These are phyloP conservation scores for Colletotrichum musae DNA, from an alignment of 2,329 filamentous ascomycete genomes.

Conservation along the genomic window DNA sequence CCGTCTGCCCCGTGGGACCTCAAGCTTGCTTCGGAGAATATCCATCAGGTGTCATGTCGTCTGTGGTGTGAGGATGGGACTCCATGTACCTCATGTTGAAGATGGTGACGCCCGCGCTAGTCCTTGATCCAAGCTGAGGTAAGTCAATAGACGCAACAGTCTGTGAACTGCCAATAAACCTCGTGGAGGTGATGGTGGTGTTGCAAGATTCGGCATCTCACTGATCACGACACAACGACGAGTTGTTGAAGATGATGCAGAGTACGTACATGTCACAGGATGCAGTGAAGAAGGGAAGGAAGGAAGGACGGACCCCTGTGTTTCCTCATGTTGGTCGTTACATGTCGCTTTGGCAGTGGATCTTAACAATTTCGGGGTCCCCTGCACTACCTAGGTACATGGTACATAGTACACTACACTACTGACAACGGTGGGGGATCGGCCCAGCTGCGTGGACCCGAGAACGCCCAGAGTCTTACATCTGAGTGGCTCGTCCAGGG, in stretches of 20 bases:
- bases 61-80: not conserved
- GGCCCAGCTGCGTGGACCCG: slow-evolving; percentile 5
- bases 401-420: too few relatives aligned
- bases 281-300: slow-evolving; percentile 4
- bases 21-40: slow-evolving; percentile 11
- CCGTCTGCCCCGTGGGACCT: slow-evolving; percentile 19
- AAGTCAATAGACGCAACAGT: not conserved
- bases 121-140: too few relatives aligned
- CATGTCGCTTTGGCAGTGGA: slow-evolving; percentile 29
- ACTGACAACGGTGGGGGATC: slow-evolving; percentile 4
- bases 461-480: slow-evolving; percentile 6
- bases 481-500: slow-evolving; percentile 13
- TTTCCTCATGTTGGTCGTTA: slow-evolving; percentile 29
- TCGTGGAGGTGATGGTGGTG: not conserved
- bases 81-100: not conserved
- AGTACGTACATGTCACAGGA: not conserved
- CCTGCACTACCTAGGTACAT: not conserved
- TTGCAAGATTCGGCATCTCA: slow-evolving; percentile 17
- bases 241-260: too few relatives aligned
- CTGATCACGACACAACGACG: too few relatives aligned
- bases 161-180: slow-evolving; percentile 2
- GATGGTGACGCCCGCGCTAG: not conserved
- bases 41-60: slow-evolving; percentile 3
- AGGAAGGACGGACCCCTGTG: too few relatives aligned
- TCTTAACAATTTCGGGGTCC: slow-evolving; percentile 16